Conservation (phyloP, 352 stramenopile genomes). For the Globisporangium parvum region DNA sequence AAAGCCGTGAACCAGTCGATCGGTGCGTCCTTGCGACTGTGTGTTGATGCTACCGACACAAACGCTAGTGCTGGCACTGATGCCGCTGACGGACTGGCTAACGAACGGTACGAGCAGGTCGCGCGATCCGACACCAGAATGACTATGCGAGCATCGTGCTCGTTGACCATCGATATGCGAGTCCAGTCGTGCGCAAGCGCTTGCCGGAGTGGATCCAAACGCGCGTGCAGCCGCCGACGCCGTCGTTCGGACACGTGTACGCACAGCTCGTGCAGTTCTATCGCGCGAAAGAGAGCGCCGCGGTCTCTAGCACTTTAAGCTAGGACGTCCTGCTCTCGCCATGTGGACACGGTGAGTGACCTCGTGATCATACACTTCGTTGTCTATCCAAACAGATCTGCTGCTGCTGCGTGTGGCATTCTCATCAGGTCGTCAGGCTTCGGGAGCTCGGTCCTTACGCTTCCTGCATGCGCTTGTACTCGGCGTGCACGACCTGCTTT, state of each 20-base stretch:
- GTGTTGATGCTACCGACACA: too few species aligned
- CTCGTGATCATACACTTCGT: too few species aligned
- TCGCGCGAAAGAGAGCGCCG: conserved; percentile 30
- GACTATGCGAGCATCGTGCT: conserved; percentile 97
- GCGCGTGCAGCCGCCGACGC: conserved; percentile 44
- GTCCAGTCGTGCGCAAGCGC: conserved; percentile 43
- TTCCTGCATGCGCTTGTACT: conserved; percentile 46
- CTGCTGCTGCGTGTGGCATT: too few species aligned
- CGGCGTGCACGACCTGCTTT: conserved; percentile 66
- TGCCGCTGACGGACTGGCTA: too few species aligned
- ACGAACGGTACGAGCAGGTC: conserved; percentile 26
- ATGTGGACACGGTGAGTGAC: too few species aligned
- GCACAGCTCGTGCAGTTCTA: conserved; percentile 80
- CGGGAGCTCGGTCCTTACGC: too few species aligned
- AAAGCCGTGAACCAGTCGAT: conserved; percentile 99
- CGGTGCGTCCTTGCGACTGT: conserved; percentile 37
- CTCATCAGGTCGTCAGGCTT: too few species aligned
- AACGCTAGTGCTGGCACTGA: too few species aligned
- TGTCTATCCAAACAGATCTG: too few species aligned
- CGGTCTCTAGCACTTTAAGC: conserved; percentile 1
- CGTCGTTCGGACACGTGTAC: conserved; percentile 67
- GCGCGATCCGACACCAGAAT: conserved; percentile 96
- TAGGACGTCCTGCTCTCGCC: not conserved
- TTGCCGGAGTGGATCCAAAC: conserved; percentile 82
- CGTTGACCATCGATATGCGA: conserved; percentile 93